Evolutionary conservation across 345 rosid species (phyloP).

Genomic region (Citrus hindsii): DNA sequence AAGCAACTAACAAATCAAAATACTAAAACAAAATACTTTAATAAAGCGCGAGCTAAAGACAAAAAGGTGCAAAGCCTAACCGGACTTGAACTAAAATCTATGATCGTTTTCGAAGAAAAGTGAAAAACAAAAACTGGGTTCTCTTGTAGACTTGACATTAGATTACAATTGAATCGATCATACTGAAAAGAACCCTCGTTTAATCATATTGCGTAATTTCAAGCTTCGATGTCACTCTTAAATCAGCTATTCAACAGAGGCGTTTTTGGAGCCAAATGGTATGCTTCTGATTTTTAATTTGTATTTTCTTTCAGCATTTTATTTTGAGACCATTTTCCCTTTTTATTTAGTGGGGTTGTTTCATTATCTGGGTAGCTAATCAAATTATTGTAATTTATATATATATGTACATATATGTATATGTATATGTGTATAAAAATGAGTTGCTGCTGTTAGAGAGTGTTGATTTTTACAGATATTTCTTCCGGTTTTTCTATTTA

Average conservation of each 20-base stretch:
- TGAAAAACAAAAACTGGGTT: background rate
- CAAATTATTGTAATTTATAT: background rate
- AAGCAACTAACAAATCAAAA: no score
- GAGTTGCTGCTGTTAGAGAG: background rate
- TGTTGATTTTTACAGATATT: background rate
- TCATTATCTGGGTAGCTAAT: background rate
- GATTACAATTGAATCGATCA: background rate
- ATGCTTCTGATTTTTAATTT: conserved; percentile 9
- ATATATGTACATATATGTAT: no score
- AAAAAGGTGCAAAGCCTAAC: background rate
- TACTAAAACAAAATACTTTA: background rate
- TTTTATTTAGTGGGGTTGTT: background rate
- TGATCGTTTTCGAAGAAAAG: background rate
- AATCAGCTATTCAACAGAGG: conserved; percentile 95
- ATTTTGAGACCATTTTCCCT: background rate
- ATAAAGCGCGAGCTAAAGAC: background rate
- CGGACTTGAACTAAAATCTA: background rate
- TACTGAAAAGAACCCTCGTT: background rate
- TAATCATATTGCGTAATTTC: background rate
- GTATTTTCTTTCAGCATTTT: background rate
- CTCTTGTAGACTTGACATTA: background rate
- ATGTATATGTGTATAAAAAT: background rate
- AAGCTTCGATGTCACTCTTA: conserved; percentile 63
- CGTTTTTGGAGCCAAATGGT: conserved; percentile 84
- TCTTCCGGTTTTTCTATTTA: background rate